A percentile compares a stretch with the other conserved stretches of the same genome.
Conservation (phyloP, 768 basidiomycete genomes). For the Cantharellus anzutake region DNA sequence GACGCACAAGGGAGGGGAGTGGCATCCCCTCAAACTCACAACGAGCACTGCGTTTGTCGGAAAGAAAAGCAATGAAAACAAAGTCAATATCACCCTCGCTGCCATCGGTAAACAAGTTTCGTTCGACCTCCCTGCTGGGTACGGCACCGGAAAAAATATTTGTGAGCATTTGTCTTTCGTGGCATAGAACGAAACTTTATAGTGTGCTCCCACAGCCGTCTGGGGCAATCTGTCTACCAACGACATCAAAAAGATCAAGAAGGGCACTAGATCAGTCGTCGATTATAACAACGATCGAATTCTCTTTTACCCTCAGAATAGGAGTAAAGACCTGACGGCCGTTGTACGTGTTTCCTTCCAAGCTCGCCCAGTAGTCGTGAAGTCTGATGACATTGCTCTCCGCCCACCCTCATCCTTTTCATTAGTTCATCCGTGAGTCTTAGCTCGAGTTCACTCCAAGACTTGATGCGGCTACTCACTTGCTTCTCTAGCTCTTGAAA, state of each 20-base stretch:
- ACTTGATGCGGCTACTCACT: not conserved
- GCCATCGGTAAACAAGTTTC: not conserved
- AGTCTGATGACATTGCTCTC: too few species aligned
- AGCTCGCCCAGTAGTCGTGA: not conserved
- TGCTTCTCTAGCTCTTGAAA: not conserved
- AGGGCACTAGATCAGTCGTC: not conserved
- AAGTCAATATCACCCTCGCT: not conserved
- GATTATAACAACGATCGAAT: not conserved
- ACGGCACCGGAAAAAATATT: not conserved
- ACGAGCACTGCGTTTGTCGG: not conserved
- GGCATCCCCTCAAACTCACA: not conserved
- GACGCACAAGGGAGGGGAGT: not conserved
- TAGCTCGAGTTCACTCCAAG: not conserved
- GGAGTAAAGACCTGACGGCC: not conserved
- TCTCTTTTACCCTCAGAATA: not conserved
- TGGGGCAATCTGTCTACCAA: not conserved
- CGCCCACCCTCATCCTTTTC: not conserved
- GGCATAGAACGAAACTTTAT: not conserved
- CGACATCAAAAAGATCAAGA: not conserved
- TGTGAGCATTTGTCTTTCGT: not conserved
- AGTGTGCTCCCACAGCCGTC: not conserved
- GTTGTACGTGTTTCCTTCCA: not conserved
- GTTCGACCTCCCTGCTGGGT: not conserved
- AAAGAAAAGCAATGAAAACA: not conserved
- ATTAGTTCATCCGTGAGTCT: not conserved